Evolutionary conservation across 139 green algal species (phyloP), one percentile per base, ranked within the genome.

Genomic region (Coelastrella sp.): DNA sequence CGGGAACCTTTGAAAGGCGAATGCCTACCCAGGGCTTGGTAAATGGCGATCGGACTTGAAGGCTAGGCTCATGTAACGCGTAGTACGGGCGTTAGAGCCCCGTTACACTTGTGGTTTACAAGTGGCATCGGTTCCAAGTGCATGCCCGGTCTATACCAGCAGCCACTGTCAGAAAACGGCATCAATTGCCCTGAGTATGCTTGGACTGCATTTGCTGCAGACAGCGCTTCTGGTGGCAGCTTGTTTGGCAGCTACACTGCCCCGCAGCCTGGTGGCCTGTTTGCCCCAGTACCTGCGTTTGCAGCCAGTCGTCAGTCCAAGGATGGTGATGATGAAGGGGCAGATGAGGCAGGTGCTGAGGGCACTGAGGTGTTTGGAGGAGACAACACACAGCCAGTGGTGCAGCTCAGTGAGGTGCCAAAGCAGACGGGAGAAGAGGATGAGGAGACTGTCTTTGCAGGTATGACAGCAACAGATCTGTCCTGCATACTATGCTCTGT

Each of bases 401-500:
- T 89, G 64, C 59, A 85, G 37, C 87, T 92, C 25, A 84, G 59
- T 62, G 90, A 88, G 74, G 66, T 90, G 48, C 73, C 87, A 4
- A 87, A 89, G 63, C 69, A 89, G 8, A 98, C 94, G 2, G 95
- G 95, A 6, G 95, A 98, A 88, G 95, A 98, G 88, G 79, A 89
- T 19, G 95, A 98, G 87, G 64, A 72, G 11, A 88, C 79, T 1
- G 64, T 93, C 17, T 96, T 91, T 59, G 85, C 92, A 51, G 91
- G 91, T 91, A 71, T 9, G 76, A 15, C 60, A 5, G 2, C 4
- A 5, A 48, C 45, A 23, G 45, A 25, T 40, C n/a, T 63, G 32
- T 37, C 25, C 25, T 40, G 74, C 9, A 35, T 53, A 59, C 23
- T 76, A 11, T 66, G 45, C 3, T 4, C 59, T 50, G n/a, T n/a